These are phyloP conservation scores for Skeletonema marinoi DNA, from an alignment of 108 stramenopile species.

Conservation along the genomic window DNA sequence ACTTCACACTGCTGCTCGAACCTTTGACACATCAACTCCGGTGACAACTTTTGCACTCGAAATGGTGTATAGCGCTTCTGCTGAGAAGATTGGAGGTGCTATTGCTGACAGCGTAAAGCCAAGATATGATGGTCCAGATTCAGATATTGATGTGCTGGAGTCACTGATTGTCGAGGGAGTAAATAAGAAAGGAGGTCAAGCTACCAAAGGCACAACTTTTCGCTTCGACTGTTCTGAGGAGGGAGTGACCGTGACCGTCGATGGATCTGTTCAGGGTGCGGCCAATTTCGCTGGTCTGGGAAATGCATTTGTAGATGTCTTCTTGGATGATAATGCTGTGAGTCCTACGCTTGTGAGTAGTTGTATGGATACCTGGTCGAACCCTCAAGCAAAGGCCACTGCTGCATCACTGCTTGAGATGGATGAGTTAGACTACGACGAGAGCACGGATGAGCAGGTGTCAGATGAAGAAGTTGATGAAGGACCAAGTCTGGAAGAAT, in stretches of 20 bases:
- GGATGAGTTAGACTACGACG: too few species aligned
- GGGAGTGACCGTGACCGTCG: constrained; percentile 71
- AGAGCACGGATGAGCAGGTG: too few species aligned
- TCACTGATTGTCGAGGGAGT: constrained; percentile 45
- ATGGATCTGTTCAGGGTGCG: constrained; percentile 63
- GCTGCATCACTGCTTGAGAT: too few species aligned
- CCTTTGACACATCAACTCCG: constrained; percentile 9
- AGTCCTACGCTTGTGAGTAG: constrained; percentile 61
- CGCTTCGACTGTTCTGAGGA: constrained; percentile 65
- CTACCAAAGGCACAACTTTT: constrained; percentile 55
- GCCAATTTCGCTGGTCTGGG: constrained; percentile 56
- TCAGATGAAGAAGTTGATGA: background rate
- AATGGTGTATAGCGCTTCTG: constrained; percentile 85
- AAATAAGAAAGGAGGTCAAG: constrained; percentile 64
- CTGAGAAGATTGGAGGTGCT: constrained; percentile 83
- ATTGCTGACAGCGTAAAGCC: constrained; percentile 82
- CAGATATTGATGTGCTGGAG: constrained; percentile 49
- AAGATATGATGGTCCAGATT: constrained; percentile 27
- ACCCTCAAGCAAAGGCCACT: too few species aligned
- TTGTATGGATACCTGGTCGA: constrained; percentile 50
- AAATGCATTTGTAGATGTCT: constrained; percentile 66
- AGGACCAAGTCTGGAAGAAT: background rate
- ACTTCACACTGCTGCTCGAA: constrained; percentile 53
- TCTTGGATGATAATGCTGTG: constrained; percentile 78
- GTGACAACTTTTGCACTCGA: constrained; percentile 55